Base-by-base conservation (phyloP, 1,139 yeast genomes). In the Pichia sp. region DNA sequence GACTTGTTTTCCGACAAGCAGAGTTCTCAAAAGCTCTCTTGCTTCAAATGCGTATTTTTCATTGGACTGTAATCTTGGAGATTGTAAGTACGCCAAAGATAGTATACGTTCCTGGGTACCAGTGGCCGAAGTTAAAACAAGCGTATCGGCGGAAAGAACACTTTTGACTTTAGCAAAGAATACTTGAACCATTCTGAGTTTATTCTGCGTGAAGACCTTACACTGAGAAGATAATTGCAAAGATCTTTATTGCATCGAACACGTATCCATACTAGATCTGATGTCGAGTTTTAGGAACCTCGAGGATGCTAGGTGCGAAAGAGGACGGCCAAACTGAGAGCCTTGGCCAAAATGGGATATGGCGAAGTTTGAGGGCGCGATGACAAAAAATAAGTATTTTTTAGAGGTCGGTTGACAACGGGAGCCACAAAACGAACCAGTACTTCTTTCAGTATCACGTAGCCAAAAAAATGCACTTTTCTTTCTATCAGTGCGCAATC, bases 81-180 rank as follows among this genome's bases (percentile, higher is more conserved):
- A 81, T 57, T 82, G 76, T 47, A 87, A 80, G 62, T 80, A 78
- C 8, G 88, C 85, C 61, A 87, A 78, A 2, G 90, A 78, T 55
- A 87, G 72, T 43, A 78, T 67, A 62, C 88, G 75, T 68, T 87
- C 95, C 46, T 63, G 62, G 2, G 63, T 58, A 13, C 68, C 66
- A 57, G 77, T 77, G 46, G 78, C 61, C 1, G 90, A 87, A n/a
- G 77, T 76, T 60, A 87, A 76, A 45, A 85, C 79, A 49, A 87
- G 66, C n/a, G 92, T 82, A 71, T 87, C 95, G 5, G 88, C 90
- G 51, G 89, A 84, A 47, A 84, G 69, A 30, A 87, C 89, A 52
- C 82, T 78, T 67, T 86, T 86, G 54, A 87, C 93, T 67, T 75
- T 80, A 47, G 85, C 87, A 58, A 76, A 72, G 59, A 75, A 75